Base-by-base conservation (phyloP, 495 filamentous ascomycete genomes). In the Penicillium nucicola region DNA sequence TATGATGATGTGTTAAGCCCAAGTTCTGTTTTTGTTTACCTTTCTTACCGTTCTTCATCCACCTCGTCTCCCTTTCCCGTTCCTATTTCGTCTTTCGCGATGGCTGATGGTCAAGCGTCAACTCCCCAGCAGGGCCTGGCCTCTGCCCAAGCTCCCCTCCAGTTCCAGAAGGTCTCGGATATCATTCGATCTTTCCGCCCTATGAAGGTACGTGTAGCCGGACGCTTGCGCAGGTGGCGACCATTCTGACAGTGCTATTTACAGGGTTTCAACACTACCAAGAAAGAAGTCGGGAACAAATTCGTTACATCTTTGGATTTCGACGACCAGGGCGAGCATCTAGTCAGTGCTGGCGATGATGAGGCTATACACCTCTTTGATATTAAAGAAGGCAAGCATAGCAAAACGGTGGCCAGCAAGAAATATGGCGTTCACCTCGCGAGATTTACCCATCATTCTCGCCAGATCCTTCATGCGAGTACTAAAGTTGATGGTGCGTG, bases 341-440 rank as follows among this genome's bases (percentile, higher is more conserved):
- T 92, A 34, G 88, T 97, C 62, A 85, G 91, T 0, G 86, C 89
- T 7, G 88, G 90, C 43, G 86, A 84, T 64, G 95, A 97, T 62
- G 91, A 97, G 56, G 93, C 88, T 1, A 89, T 99, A 52, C 92
- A 97, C 60, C 79, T 97, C 25, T 99, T 91, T 72, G 93, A 90
- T 57, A 85, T 92, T 54, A 89, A 87, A 52, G 90, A 93, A 42
- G 93, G 93, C 5, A 89, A 87, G 46, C 83, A 86, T 48, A 84
- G 85, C 20, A 97, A 97, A 66, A 83, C 84, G 30, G 77, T 95
- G 19, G 83, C 91, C 41, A 75, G 73, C 84, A 88, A 96, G 64
- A 99, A 99, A 64, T 99, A 97, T 54, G 93, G 93, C 31, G 90
- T 86, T 8, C 90, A 95, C 57, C 82, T 96, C 28, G 93, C 93